Evolutionary conservation across 768 basidiomycete genomes (phyloP).

Genomic region (Kwoniella newhampshirensis): DNA sequence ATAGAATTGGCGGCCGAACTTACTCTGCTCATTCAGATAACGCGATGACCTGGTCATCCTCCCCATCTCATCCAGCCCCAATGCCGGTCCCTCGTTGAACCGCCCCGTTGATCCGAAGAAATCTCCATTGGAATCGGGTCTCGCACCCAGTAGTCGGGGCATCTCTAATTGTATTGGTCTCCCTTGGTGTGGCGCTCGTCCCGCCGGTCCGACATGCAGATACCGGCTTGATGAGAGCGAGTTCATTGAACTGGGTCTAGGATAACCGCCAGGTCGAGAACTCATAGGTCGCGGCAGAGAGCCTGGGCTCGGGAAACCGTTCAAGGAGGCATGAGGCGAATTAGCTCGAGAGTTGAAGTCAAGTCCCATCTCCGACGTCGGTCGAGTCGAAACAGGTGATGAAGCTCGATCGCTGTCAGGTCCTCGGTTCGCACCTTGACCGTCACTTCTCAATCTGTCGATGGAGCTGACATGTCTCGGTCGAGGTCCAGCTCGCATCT

Average conservation of each 20-base stretch:
- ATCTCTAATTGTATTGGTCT: conserved; percentile 36
- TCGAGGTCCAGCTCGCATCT: conserved; percentile 9
- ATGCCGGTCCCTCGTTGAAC: neutral
- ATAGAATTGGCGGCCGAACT: too few relatives aligned
- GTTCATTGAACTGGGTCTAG: conserved; percentile 30
- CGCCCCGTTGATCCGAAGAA: conserved; percentile 21
- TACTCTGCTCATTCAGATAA: conserved; percentile 12
- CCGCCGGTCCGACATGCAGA: conserved; percentile 30
- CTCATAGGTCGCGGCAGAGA: conserved; percentile 8
- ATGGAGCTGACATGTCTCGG: conserved; percentile 26
- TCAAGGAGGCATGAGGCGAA: conserved; percentile 22
- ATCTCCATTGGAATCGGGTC: conserved; percentile 27
- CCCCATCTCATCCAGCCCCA: conserved; percentile 35
- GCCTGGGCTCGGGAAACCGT: conserved; percentile 16
- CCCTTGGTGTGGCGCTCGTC: conserved; percentile 40
- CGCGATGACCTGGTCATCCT: conserved; percentile 35
- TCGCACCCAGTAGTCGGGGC: conserved; percentile 30
- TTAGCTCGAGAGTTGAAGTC: conserved; percentile 15
- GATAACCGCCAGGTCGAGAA: conserved; percentile 12
- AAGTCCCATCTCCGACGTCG: conserved; percentile 15
- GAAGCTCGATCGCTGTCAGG: conserved; percentile 20
- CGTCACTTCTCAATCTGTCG: conserved; percentile 32
- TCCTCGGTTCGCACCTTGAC: neutral
- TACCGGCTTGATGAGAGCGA: conserved; percentile 26
- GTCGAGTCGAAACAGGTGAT: conserved; percentile 24